Conservation (phyloP, 192 early-diverging fungal species). For the Gonapodya prolifera region DNA sequence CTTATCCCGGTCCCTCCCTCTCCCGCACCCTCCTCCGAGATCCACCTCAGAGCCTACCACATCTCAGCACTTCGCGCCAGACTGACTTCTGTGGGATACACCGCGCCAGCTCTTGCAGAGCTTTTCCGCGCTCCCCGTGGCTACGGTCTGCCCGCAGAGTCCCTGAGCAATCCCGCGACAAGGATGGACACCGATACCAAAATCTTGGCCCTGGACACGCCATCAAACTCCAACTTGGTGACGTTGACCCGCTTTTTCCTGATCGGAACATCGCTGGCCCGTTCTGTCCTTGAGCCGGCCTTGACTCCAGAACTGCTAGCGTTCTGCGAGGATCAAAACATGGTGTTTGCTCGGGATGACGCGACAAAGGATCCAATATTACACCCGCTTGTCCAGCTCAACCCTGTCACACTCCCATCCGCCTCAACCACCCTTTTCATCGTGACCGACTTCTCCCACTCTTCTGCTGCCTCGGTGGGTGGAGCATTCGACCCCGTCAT, state of each 20-base stretch:
- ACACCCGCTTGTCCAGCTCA: neutral
- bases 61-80: neutral
- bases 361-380: neutral
- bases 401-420: neutral
- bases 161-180: neutral
- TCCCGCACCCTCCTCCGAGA: neutral
- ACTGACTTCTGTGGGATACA: neutral
- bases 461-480: neutral
- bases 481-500: conserved; percentile 5
- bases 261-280: neutral
- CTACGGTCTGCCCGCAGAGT: neutral
- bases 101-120: neutral
- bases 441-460: neutral
- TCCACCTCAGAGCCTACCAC: neutral
- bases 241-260: neutral
- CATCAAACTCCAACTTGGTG: neutral
- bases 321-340: neutral
- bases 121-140: neutral
- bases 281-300: neutral
- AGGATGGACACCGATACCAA: neutral
- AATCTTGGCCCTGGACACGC: neutral
- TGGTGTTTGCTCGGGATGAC: neutral
- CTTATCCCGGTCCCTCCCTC: neutral
- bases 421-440: neutral
- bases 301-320: neutral